Conservation (phyloP, 2,329 filamentous ascomycete species). For the Myriosclerotinia duriaeana region DNA sequence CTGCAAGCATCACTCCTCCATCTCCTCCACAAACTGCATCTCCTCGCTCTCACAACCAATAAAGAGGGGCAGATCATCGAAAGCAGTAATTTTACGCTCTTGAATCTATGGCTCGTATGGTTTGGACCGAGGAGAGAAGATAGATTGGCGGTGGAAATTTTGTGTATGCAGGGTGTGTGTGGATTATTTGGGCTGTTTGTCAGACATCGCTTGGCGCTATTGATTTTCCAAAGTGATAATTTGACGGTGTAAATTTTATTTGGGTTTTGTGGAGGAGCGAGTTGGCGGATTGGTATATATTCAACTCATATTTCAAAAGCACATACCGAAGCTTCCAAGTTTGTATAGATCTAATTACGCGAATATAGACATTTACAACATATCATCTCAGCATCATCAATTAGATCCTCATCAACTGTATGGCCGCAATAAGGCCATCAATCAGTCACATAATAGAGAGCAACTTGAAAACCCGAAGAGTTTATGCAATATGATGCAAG, state of each 20-base stretch:
- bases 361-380: neutral
- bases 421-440: neutral
- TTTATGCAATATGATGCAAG: conserved; percentile 15
- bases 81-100: conserved; percentile 85
- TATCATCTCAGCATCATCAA: too few relatives aligned
- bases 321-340: neutral
- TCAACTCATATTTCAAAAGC: neutral
- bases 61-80: conserved; percentile 69
- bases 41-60: conserved; percentile 68
- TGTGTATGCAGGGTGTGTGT: conserved; percentile 71
- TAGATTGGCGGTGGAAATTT: conserved; percentile 73
- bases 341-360: neutral
- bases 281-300: neutral
- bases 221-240: conserved; percentile 92
- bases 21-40: conserved; percentile 63
- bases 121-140: conserved; percentile 89
- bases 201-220: conserved; percentile 78
- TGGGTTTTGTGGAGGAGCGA: too few relatives aligned
- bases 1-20: conserved; percentile 64
- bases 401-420: neutral
- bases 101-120: conserved; percentile 97
- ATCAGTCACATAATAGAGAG: neutral
- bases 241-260: conserved; percentile 42
- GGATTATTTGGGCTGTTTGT: conserved; percentile 83
- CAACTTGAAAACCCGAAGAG: neutral